These are phyloP conservation scores for Fusarium veterinarium DNA, from an alignment of 2,329 filamentous ascomycete species.

Conservation along the genomic window DNA sequence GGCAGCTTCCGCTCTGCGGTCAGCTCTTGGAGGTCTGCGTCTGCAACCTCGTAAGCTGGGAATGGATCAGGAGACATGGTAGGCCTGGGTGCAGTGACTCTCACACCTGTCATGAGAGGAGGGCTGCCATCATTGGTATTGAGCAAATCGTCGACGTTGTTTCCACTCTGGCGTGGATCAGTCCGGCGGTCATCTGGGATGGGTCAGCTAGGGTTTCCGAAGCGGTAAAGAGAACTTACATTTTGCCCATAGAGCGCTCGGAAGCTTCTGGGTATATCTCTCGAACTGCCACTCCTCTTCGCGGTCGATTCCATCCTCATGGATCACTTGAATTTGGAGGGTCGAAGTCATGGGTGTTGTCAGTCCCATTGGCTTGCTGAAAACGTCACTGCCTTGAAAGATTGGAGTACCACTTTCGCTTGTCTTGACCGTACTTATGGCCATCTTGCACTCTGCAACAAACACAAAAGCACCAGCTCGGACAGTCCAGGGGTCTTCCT, in stretches of 20 bases:
- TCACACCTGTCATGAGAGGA: conserved; percentile 8
- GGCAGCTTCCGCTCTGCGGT: neutral
- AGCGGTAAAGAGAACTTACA: accelerated
- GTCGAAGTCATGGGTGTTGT: neutral
- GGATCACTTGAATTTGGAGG: neutral
- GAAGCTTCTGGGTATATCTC: neutral
- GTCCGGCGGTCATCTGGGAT: neutral
- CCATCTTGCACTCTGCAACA: conserved; percentile 11
- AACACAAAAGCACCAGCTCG: neutral
- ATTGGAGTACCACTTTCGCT: neutral
- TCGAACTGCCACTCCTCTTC: conserved; percentile 6
- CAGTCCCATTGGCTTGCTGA: conserved; percentile 5
- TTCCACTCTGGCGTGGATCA: conserved; percentile 3
- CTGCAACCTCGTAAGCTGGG: conserved; percentile 1
- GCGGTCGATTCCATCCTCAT: neutral
- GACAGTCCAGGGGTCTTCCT: conserved; percentile 5
- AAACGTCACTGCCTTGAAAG: neutral
- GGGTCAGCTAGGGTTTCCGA: accelerated
- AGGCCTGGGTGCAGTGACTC: neutral
- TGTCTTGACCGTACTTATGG: neutral
- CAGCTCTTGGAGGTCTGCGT: neutral
- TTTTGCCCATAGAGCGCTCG: neutral
- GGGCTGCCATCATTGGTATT: neutral
- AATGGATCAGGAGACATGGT: conserved; percentile 6
- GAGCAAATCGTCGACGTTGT: neutral